These are phyloP conservation scores for Sclerotinia glacialis DNA, from an alignment of 2,329 filamentous ascomycete genomes.

Conservation along the genomic window DNA sequence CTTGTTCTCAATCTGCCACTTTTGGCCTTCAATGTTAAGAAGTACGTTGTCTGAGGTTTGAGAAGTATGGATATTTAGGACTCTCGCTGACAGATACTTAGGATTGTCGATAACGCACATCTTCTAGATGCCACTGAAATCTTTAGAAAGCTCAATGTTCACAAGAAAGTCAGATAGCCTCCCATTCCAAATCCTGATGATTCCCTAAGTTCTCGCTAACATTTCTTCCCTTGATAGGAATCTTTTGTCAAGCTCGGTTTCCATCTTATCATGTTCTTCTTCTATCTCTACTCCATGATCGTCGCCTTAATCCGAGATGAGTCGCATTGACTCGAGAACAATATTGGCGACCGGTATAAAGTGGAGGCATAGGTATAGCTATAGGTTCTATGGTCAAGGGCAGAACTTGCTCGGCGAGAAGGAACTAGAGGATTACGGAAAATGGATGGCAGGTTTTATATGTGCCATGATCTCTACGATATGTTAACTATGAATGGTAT, in stretches of 20 bases:
- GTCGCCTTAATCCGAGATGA: conserved; percentile 85
- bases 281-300: conserved; percentile 73
- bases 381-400: conserved; percentile 1
- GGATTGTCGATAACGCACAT: conserved; percentile 96
- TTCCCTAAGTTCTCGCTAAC: conserved; percentile 7
- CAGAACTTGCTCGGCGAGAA: conserved; percentile 11
- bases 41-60: conserved; percentile 59
- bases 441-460: conserved; percentile 20
- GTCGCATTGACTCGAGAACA: conserved; percentile 60
- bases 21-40: conserved; percentile 92
- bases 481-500: conserved; percentile 20
- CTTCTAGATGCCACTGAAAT: conserved; percentile 97
- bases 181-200: background rate
- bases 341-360: conserved; percentile 32
- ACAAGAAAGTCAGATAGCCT: conserved; percentile 76
- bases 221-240: conserved; percentile 57
- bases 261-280: conserved; percentile 99
- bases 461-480: conserved; percentile 24
- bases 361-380: conserved; percentile 27
- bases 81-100: conserved; percentile 46
- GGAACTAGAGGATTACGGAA: background rate
- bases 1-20: conserved; percentile 89
- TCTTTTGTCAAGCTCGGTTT: conserved; percentile 99
- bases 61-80: background rate
- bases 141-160: conserved; percentile 97